These are phyloP conservation scores for Candida rishiriensis DNA, from an alignment of 805 yeast species.

Conservation along the genomic window DNA sequence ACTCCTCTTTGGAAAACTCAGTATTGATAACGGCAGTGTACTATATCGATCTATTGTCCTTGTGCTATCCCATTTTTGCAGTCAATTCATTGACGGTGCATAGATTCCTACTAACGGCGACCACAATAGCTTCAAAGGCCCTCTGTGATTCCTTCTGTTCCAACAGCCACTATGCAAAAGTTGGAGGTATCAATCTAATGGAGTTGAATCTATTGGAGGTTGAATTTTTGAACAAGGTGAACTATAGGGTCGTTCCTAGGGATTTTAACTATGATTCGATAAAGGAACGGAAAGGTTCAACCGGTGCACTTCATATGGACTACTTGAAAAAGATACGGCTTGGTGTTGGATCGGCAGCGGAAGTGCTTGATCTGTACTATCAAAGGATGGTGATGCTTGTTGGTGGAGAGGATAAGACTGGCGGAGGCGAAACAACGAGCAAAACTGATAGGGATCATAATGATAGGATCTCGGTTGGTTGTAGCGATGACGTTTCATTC, in stretches of 20 bases:
- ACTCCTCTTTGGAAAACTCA: slow-evolving; percentile 81
- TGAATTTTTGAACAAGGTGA: slow-evolving; percentile 77
- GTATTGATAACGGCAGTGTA: slow-evolving; percentile 80
- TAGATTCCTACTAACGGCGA: slow-evolving; percentile 83
- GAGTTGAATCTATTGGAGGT: slow-evolving; percentile 85
- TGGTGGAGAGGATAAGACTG: slow-evolving; percentile 28
- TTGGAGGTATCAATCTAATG: slow-evolving; percentile 83
- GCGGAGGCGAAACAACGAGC: background rate
- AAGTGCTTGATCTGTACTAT: slow-evolving; percentile 45
- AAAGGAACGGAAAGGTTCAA: slow-evolving; percentile 20
- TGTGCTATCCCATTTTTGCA: slow-evolving; percentile 74
- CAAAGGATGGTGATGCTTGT: slow-evolving; percentile 45
- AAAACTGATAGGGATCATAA: slow-evolving; percentile 1
- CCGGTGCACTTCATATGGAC: slow-evolving; percentile 28
- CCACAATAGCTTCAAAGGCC: slow-evolving; percentile 86
- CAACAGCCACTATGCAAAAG: slow-evolving; percentile 89
- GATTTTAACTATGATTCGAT: slow-evolving; percentile 34
- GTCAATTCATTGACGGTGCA: slow-evolving; percentile 91
- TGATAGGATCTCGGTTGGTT: slow-evolving; percentile 27
- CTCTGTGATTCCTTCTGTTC: slow-evolving; percentile 93
- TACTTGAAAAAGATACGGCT: slow-evolving; percentile 20
- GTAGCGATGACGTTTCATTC: slow-evolving; percentile 23
- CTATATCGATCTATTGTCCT: slow-evolving; percentile 80
- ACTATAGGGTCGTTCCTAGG: slow-evolving; percentile 69
- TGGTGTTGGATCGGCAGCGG: slow-evolving; percentile 32